phyloP scores from a whole-genome alignment of 768 basidiomycete genomes.

The Pleurotus platypus region DNA sequence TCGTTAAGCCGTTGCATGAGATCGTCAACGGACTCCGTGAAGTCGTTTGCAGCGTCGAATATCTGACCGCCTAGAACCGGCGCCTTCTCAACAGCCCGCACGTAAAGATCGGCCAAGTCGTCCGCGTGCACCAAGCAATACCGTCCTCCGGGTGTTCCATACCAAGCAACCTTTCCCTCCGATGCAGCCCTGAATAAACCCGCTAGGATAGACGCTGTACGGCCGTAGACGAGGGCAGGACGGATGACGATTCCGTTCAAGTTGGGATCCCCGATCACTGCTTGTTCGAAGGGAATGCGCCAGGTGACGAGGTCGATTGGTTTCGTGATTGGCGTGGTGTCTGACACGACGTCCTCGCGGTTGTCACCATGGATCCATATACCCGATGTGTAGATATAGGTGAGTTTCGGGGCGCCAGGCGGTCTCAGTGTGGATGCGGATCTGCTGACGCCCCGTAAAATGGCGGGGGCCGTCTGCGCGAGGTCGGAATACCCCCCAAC shows the following conservation, averaged over 20 bases:
- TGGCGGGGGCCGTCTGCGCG: slow-evolving; percentile 17
- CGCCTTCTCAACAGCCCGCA: slow-evolving; percentile 35
- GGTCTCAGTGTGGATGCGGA: slow-evolving; percentile 23
- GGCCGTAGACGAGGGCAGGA: slow-evolving; percentile 38
- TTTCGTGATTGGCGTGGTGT: slow-evolving; percentile 26
- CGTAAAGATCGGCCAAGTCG: slow-evolving; percentile 41
- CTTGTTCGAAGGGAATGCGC: slow-evolving; percentile 30
- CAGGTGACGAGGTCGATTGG: slow-evolving; percentile 25
- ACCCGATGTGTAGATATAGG: slow-evolving; percentile 43
- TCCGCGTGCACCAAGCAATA: slow-evolving; percentile 34
- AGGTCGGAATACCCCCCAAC: slow-evolving; percentile 18
- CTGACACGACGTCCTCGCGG: slow-evolving; percentile 25
- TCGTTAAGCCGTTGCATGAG: slow-evolving; percentile 32
- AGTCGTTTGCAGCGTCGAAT: slow-evolving; percentile 37
- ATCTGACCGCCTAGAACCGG: slow-evolving; percentile 30
- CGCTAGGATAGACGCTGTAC: slow-evolving; percentile 30
- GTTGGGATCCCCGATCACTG: slow-evolving; percentile 19
- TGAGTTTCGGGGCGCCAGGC: slow-evolving; percentile 29
- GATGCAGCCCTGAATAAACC: slow-evolving; percentile 27
- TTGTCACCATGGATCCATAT: slow-evolving; percentile 40
- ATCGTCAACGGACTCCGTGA: slow-evolving; percentile 37
- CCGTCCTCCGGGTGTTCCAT: slow-evolving; percentile 28
- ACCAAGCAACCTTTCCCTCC: slow-evolving; percentile 27
- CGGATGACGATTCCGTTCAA: slow-evolving; percentile 45
- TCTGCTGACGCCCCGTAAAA: slow-evolving; percentile 18